A percentile compares a stretch with the other conserved stretches of the same genome.
Evolutionary conservation across 2,329 filamentous ascomycete species (phyloP).

Genomic region (Aspergillus texensis): DNA sequence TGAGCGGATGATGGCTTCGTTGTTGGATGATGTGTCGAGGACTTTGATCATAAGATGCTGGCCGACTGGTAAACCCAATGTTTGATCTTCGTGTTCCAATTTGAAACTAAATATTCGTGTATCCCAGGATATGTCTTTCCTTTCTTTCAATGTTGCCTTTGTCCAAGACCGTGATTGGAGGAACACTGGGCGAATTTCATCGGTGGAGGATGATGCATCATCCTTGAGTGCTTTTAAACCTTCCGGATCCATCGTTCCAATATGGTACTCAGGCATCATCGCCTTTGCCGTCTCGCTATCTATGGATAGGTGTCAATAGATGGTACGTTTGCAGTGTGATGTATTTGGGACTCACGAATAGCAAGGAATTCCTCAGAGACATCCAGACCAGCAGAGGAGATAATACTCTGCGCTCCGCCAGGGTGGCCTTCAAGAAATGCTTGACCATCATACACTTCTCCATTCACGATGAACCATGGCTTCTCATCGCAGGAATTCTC

Average conservation of each 20-base stretch:
- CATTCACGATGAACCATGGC: constrained; percentile 87
- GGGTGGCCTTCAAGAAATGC: constrained; percentile 79
- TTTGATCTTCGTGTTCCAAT: constrained; percentile 71
- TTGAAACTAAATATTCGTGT: constrained; percentile 80
- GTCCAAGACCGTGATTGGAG: constrained; percentile 73
- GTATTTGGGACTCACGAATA: constrained; percentile 69
- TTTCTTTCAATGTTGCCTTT: constrained; percentile 70
- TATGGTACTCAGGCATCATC: constrained; percentile 86
- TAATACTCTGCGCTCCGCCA: constrained; percentile 82
- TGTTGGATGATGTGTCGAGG: constrained; percentile 64
- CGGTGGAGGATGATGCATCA: constrained; percentile 44
- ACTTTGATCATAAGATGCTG: constrained; percentile 87
- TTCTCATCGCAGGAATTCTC: constrained; percentile 65
- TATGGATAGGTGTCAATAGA: constrained; percentile 44
- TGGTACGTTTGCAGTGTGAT: background rate
- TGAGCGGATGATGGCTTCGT: constrained; percentile 76
- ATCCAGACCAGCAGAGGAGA: constrained; percentile 79
- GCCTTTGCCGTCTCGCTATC: constrained; percentile 89
- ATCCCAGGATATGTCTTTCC: constrained; percentile 73
- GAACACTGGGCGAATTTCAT: constrained; percentile 62
- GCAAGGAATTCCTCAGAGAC: constrained; percentile 86
- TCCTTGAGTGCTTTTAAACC: constrained; percentile 59
- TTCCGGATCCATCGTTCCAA: constrained; percentile 71
- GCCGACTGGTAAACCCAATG: constrained; percentile 76
- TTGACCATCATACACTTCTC: constrained; percentile 87